Percentiles rank a stretch among this genome's conserved stretches.
Conservation (phyloP, 2,329 filamentous ascomycete species). For the Chaetomium sp. region DNA sequence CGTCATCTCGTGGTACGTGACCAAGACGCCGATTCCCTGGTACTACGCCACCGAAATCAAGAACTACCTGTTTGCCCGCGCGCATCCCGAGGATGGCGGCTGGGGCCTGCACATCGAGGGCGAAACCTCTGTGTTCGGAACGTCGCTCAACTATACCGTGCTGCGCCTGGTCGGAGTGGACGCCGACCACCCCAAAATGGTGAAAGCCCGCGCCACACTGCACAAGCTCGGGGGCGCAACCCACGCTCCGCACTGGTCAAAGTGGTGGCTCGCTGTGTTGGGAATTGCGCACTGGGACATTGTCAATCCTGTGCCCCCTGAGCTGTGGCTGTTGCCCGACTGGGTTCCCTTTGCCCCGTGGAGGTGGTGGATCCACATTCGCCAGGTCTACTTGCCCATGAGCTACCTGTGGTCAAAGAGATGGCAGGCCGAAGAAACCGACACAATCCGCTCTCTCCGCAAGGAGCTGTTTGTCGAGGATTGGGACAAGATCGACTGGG, state of each 20-base stretch:
- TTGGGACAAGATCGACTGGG: constrained; percentile 77
- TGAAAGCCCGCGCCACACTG: constrained; percentile 78
- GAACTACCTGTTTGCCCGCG: constrained; percentile 85
- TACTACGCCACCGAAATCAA: constrained; percentile 85
- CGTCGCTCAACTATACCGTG: constrained; percentile 80
- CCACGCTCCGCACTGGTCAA: constrained; percentile 90
- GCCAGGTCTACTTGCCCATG: constrained; percentile 95
- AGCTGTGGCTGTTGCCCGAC: constrained; percentile 89
- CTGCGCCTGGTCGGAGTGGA: constrained; percentile 81
- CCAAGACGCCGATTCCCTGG: constrained; percentile 80
- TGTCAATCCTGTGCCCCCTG: constrained; percentile 90
- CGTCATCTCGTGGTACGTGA: constrained; percentile 84
- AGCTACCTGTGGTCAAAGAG: constrained; percentile 82
- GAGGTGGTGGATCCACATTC: constrained; percentile 98
- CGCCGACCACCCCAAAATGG: constrained; percentile 80
- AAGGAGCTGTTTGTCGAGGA: constrained; percentile 82
- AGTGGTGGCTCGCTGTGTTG: constrained; percentile 88
- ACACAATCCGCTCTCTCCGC: constrained; percentile 70
- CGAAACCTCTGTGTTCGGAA: constrained; percentile 89
- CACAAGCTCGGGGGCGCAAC: constrained; percentile 85
- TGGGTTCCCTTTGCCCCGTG: constrained; percentile 89
- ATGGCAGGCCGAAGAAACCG: constrained; percentile 76
- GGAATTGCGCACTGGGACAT: constrained; percentile 87
- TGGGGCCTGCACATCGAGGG: constrained; percentile 97
- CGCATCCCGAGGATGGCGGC: constrained; percentile 85